A percentile compares a stretch with the other conserved stretches of the same genome.
Conservation (phyloP, 352 stramenopile genomes). For the Plasmopara muralis region DNA sequence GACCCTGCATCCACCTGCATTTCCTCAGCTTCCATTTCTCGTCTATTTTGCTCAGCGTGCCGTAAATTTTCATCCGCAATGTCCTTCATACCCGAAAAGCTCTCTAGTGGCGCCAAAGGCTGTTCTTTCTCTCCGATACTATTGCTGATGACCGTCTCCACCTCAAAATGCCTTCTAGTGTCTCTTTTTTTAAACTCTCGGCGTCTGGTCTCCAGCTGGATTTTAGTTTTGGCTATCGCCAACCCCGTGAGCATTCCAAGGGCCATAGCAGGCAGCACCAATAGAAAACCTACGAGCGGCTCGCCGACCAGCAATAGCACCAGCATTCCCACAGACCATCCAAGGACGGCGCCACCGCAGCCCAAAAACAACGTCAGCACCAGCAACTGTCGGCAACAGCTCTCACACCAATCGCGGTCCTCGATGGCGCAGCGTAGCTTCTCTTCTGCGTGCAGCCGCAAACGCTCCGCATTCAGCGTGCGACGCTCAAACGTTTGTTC, state of each 20-base stretch:
- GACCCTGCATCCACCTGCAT: conserved; percentile 5
- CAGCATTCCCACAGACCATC: conserved; percentile 43
- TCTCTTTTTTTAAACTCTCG: conserved; percentile 32
- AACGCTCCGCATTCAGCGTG: conserved; percentile 58
- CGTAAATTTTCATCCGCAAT: conserved; percentile 12
- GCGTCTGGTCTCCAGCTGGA: conserved; percentile 45
- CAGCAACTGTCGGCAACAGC: conserved; percentile 39
- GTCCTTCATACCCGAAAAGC: conserved; percentile 22
- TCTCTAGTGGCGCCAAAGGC: conserved; percentile 33
- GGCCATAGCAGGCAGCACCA: conserved; percentile 60
- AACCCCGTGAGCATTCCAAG: conserved; percentile 37
- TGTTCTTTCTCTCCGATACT: conserved; percentile 22
- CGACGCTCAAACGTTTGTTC: conserved; percentile 57
- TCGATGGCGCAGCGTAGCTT: conserved; percentile 37
- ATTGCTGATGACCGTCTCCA: conserved; percentile 45
- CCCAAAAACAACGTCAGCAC: conserved; percentile 49
- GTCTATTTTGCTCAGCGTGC: conserved; percentile 7
- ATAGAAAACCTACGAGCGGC: conserved; percentile 55
- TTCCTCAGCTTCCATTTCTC: conserved; percentile 3
- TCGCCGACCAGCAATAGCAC: conserved; percentile 43
- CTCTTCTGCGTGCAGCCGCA: conserved; percentile 59
- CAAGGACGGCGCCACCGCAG: conserved; percentile 39
- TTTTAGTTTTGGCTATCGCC: conserved; percentile 52
- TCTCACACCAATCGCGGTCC: conserved; percentile 45
- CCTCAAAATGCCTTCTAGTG: conserved; percentile 36